Evolutionary conservation across 1,284 basidiomycete genomes (phyloP).

Genomic region (Fomitopsis schrenkii): DNA sequence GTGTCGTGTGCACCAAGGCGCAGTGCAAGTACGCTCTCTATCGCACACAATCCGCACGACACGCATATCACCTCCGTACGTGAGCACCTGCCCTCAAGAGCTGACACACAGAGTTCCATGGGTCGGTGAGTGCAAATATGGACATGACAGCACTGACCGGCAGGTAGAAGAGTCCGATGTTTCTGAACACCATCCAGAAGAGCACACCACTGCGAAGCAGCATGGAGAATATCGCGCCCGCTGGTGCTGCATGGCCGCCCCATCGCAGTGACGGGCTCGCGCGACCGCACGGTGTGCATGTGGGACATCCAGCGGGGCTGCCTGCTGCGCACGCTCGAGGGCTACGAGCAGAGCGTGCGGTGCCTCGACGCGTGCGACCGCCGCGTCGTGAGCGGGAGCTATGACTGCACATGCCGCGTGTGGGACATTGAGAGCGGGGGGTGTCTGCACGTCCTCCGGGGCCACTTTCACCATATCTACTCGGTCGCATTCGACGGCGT

Average conservation of each 20-base stretch:
- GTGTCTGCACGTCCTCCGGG: constrained; percentile 82
- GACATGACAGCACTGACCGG: too few species aligned
- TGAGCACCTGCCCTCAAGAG: too few species aligned
- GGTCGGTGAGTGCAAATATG: too few species aligned
- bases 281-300: constrained; percentile 84
- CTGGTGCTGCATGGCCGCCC: constrained; percentile 80
- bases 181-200: too few species aligned
- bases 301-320: constrained; percentile 90
- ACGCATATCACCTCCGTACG: too few species aligned
- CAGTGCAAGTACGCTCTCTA: too few species aligned
- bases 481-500: constrained; percentile 90
- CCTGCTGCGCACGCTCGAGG: constrained; percentile 66
- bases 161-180: too few species aligned
- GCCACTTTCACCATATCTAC: constrained; percentile 92
- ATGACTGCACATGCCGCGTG: constrained; percentile 82
- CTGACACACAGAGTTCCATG: too few species aligned
- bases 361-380: constrained; percentile 87
- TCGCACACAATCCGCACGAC: too few species aligned
- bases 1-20: too few species aligned
- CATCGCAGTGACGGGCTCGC: constrained; percentile 85
- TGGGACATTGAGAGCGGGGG: constrained; percentile 69
- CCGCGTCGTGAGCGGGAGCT: constrained; percentile 83
- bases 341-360: constrained; percentile 83
- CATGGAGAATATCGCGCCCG: too few species aligned
- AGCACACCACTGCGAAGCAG: too few species aligned